Evolutionary conservation across 2,329 filamentous ascomycete genomes (phyloP).

Genomic region (Diaporthe sp.): DNA sequence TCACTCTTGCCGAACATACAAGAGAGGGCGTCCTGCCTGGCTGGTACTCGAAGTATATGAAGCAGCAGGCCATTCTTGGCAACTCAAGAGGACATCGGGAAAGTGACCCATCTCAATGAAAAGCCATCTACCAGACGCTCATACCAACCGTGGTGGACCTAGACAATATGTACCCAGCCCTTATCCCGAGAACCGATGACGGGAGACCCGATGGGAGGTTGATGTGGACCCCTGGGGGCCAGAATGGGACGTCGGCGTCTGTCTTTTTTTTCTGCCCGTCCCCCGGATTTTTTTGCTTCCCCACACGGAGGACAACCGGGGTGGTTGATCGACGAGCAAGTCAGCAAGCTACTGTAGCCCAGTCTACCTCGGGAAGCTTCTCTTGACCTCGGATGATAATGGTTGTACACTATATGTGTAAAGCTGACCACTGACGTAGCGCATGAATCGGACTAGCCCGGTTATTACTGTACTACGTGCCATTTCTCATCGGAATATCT

Average conservation of each 20-base stretch:
- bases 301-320: conserved; percentile 10
- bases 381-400: conserved; percentile 21
- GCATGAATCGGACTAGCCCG: background rate
- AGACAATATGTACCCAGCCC: background rate
- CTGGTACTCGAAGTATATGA: background rate
- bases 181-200: background rate
- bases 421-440: background rate
- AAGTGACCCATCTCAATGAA: background rate
- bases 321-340: conserved; percentile 24
- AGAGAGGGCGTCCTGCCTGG: background rate
- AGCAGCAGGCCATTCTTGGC: background rate
- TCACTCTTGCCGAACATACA: no score
- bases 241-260: background rate
- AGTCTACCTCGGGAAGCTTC: conserved; percentile 19
- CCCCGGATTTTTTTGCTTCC: conserved; percentile 21
- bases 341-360: background rate
- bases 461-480: background rate
- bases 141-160: conserved; percentile 14
- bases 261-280: background rate
- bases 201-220: conserved; percentile 12
- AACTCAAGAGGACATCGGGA: background rate
- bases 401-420: no score
- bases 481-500: background rate
- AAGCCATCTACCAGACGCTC: background rate
- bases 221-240: conserved; percentile 25